A percentile compares a stretch with the other conserved stretches of the same genome.
Evolutionary conservation across 176 grass and related monocot species (phyloP).

Genomic region (Oryza rufipogon): DNA sequence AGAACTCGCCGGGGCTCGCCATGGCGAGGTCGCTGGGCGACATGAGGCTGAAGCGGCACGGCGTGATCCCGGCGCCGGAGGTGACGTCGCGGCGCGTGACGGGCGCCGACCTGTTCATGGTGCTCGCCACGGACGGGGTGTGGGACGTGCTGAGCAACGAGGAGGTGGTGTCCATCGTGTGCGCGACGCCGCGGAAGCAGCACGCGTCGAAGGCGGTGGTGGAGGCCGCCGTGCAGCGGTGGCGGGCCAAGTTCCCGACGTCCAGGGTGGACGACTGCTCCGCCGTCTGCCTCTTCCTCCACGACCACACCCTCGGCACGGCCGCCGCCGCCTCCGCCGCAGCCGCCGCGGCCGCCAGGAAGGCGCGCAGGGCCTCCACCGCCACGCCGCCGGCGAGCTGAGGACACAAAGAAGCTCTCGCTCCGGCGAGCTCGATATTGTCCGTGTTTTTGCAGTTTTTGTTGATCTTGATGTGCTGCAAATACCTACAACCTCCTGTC

Average conservation of each 20-base stretch:
- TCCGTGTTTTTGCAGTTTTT: constrained; percentile 13
- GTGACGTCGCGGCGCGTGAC: constrained; percentile 54
- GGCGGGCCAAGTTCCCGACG: constrained; percentile 69
- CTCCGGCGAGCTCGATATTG: constrained; percentile 26
- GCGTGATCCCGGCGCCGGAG: constrained; percentile 73
- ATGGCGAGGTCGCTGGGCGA: constrained; percentile 89
- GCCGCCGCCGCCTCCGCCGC: neutral
- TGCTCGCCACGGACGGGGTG: constrained; percentile 84
- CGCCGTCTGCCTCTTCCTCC: constrained; percentile 83
- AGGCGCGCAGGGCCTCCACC: neutral
- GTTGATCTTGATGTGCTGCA: constrained; percentile 5
- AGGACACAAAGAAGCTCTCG: neutral
- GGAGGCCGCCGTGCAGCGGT: constrained; percentile 70
- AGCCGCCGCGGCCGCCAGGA: neutral
- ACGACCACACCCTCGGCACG: constrained; percentile 42
- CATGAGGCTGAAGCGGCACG: constrained; percentile 66
- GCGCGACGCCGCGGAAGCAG: constrained; percentile 58
- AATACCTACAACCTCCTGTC: neutral
- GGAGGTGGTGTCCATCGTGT: constrained; percentile 80
- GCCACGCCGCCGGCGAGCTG: neutral
- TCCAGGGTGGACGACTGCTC: constrained; percentile 89
- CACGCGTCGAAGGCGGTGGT: constrained; percentile 83
- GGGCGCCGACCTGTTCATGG: constrained; percentile 65
- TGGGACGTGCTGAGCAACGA: constrained; percentile 98
- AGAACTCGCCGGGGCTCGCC: constrained; percentile 74